Conservation (phyloP, 2,329 filamentous ascomycete genomes). For the Trichoderma oligosporum region DNA sequence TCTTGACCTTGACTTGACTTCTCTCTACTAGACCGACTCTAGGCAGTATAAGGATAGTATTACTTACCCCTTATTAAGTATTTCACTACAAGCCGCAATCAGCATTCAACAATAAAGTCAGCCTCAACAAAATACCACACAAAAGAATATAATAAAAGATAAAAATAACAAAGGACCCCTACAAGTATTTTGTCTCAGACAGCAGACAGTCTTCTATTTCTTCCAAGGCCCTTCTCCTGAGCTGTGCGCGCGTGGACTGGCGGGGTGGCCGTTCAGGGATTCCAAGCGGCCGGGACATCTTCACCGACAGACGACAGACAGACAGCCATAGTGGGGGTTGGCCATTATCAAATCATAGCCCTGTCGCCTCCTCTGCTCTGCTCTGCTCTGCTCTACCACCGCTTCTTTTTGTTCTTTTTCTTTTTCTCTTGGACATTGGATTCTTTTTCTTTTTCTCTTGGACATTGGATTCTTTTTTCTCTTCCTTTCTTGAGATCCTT, state of each 20-base stretch:
- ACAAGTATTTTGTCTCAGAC: neutral
- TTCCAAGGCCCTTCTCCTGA: slow-evolving; percentile 14
- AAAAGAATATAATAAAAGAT: neutral
- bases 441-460: neutral
- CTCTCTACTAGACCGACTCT: no score
- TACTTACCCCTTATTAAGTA: no score
- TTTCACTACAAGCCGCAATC: neutral
- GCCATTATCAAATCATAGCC: no score
- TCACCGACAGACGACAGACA: no score
- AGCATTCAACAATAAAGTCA: neutral
- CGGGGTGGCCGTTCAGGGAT: slow-evolving; percentile 20
- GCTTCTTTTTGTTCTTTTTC: slow-evolving; percentile 5
- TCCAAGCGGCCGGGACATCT: slow-evolving; percentile 19
- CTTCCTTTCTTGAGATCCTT: no score
- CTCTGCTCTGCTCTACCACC: neutral
- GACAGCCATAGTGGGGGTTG: slow-evolving; percentile 18
- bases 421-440: neutral
- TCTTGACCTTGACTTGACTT: no score
- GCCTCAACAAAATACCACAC: neutral
- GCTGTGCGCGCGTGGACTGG: slow-evolving; percentile 13
- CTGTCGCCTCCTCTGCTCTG: no score
- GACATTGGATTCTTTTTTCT: neutral
- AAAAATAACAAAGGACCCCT: no score
- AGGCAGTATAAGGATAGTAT: no score
- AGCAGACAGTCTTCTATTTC: neutral